Evolutionary conservation across 148 eudicot species (phyloP), one percentile per base, ranked within the genome.

Genomic region (Spergularia bocconei): DNA sequence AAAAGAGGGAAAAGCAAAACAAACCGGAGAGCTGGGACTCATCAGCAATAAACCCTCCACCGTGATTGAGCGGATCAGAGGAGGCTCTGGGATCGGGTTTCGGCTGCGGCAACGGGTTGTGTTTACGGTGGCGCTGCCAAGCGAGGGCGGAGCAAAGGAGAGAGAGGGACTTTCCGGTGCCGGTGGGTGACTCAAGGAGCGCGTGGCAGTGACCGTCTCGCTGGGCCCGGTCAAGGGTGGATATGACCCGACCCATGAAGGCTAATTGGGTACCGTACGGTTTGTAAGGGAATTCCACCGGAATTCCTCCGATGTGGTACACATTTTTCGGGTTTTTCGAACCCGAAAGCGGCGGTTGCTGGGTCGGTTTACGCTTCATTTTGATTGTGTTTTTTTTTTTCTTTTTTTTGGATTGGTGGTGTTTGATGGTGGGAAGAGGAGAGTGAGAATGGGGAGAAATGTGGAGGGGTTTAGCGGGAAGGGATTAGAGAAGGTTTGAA

Each of bases 121-220:
- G 79, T 15, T 69, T 13, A 39, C 66, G 82, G 63, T 84, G 86
- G 62, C 80, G 82, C 77, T 92, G 97, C 98, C 98, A 95, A 0
- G 98, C 97, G 71, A 95, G 90, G 20, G 87, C 84, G 13, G 98
- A 92, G 79, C 98, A 95, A 11, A 95, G 97, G n/a, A 95, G 89
- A 51, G 98, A 95, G 17, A 95, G 87, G 0, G 97, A 89, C 69
- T 95, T 95, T 8, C 98, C 98, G 7, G 98, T 95, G 12, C 98
- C 98, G 53, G 98, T 95, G 6, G 98, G 98, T 0, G 98, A 95
- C 68, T 95, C 98, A 55, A 95, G 92, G 51, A 95, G 79, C 2
- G 97, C 96, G 81, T 95, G 98, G 68, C 86, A 90, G 69, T 88
- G 96, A 0, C 98, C 93, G 2, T 90, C 92, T 25, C 85, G 74